Evolutionary conservation across 2,329 filamentous ascomycete species (phyloP).

Genomic region (Emergomyces orientalis): DNA sequence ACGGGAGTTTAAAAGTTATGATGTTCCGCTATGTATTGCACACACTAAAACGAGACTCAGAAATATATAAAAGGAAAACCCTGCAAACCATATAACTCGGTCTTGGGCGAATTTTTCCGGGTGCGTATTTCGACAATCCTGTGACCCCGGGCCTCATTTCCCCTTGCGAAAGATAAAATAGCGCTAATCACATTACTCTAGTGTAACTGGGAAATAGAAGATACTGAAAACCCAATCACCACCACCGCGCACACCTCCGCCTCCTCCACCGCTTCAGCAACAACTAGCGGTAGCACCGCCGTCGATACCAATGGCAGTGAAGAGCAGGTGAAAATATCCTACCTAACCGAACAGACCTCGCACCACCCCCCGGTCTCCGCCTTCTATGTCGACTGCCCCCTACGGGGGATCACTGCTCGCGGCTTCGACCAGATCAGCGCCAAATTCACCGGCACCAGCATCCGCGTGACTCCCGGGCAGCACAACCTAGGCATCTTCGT

Average conservation of each 20-base stretch:
- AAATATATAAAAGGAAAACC: constrained; percentile 99
- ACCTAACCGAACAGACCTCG: constrained; percentile 93
- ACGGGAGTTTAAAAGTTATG: constrained; percentile 1
- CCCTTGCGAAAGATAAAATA: neutral
- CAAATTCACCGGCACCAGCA: constrained; percentile 92
- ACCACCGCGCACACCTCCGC: neutral
- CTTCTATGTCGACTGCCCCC: constrained; percentile 85
- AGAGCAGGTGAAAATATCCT: constrained; percentile 67
- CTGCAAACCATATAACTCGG: constrained; percentile 98
- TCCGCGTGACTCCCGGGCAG: constrained; percentile 82
- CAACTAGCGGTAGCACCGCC: constrained; percentile 26
- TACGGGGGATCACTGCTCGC: constrained; percentile 75
- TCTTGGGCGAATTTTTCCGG: constrained; percentile 92
- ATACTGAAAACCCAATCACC: constrained; percentile 58
- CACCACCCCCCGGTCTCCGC: constrained; percentile 96
- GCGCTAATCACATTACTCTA: constrained; percentile 32
- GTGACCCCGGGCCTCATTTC: neutral
- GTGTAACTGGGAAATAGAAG: constrained; percentile 92
- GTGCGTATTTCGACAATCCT: constrained; percentile 42
- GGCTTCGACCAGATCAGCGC: constrained; percentile 95
- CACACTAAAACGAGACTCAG: constrained; percentile 30
- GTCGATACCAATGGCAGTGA: constrained; percentile 25
- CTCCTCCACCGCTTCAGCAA: constrained; percentile 19
- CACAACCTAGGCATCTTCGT: constrained; percentile 97
- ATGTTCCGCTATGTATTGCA: constrained; percentile 14